These are phyloP conservation scores for Macrophomina pseudophaseolina DNA, from an alignment of 2,329 filamentous ascomycete species.

Conservation along the genomic window DNA sequence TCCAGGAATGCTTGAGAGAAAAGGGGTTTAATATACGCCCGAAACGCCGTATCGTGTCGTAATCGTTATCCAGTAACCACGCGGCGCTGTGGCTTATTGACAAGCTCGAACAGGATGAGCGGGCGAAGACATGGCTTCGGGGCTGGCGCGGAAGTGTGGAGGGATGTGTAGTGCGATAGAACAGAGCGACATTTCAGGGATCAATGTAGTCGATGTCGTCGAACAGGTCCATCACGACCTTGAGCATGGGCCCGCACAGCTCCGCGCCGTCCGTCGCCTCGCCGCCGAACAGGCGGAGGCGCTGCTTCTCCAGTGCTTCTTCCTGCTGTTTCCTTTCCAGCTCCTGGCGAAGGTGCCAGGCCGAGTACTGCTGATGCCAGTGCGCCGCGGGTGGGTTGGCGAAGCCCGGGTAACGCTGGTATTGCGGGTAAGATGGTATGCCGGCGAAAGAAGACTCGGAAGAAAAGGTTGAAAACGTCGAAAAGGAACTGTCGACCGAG, in stretches of 20 bases:
- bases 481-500: slow-evolving; percentile 15
- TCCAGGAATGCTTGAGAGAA: neutral
- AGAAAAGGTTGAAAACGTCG: slow-evolving; percentile 34
- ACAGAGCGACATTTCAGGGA: slow-evolving; percentile 34
- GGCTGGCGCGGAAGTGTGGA: neutral
- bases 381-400: slow-evolving; percentile 33
- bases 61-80: neutral
- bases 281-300: slow-evolving; percentile 52
- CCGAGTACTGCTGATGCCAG: slow-evolving; percentile 45
- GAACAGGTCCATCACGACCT: slow-evolving; percentile 53
- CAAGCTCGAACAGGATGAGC: neutral
- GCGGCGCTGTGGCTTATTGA: neutral
- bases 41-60: slow-evolving; percentile 3
- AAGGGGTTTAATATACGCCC: neutral
- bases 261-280: slow-evolving; percentile 48
- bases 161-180: neutral
- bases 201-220: slow-evolving; percentile 52
- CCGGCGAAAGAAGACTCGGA: slow-evolving; percentile 37
- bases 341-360: slow-evolving; percentile 44
- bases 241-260: slow-evolving; percentile 52
- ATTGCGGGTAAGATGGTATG: slow-evolving; percentile 36
- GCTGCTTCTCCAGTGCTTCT: slow-evolving; percentile 38
- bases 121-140: neutral
- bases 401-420: slow-evolving; percentile 30
- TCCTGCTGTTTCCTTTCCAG: slow-evolving; percentile 28